Conservation (phyloP, 2,329 filamentous ascomycete genomes). For the Ophiostoma pallidulum region DNA sequence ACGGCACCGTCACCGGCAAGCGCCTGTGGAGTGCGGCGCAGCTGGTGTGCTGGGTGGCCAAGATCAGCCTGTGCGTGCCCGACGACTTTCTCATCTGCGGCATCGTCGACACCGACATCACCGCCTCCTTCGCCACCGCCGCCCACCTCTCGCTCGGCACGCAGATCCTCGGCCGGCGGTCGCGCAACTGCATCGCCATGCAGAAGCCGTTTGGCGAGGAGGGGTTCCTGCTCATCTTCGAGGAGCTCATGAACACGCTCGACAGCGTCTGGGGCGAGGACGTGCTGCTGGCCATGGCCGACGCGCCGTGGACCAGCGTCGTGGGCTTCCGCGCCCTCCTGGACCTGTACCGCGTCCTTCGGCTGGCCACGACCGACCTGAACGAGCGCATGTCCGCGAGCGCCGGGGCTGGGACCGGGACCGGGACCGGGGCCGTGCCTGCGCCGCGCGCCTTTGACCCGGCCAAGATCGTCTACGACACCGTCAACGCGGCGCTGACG, state of each 20-base stretch:
- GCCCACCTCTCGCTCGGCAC: conserved; percentile 9
- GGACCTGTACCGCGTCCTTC: conserved; percentile 6
- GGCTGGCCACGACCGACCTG: conserved; percentile 7
- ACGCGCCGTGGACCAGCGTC: conserved; percentile 7
- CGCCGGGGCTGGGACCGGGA: too few relatives aligned
- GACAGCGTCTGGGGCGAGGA: conserved; percentile 5
- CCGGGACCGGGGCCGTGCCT: too few relatives aligned
- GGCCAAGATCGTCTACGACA: conserved; percentile 1
- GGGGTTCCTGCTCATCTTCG: conserved; percentile 7
- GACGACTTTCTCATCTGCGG: conserved; percentile 11
- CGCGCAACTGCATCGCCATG: neutral
- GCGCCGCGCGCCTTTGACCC: neutral
- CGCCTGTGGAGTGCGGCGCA: neutral
- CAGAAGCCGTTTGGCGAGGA: conserved; percentile 6
- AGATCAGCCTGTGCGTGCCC: conserved; percentile 8
- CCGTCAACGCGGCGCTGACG: neutral
- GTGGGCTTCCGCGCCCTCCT: conserved; percentile 6
- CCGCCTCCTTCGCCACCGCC: conserved; percentile 6
- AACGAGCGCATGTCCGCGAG: too few relatives aligned
- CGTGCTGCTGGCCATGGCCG: neutral
- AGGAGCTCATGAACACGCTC: conserved; percentile 4
- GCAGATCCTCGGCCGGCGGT: conserved; percentile 5
- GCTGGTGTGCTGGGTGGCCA: conserved; percentile 5
- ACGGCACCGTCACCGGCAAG: neutral
- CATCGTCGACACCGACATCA: conserved; percentile 10